Base-by-base conservation (phyloP, 495 filamentous ascomycete species). In the Lasiosphaeria miniovina region DNA sequence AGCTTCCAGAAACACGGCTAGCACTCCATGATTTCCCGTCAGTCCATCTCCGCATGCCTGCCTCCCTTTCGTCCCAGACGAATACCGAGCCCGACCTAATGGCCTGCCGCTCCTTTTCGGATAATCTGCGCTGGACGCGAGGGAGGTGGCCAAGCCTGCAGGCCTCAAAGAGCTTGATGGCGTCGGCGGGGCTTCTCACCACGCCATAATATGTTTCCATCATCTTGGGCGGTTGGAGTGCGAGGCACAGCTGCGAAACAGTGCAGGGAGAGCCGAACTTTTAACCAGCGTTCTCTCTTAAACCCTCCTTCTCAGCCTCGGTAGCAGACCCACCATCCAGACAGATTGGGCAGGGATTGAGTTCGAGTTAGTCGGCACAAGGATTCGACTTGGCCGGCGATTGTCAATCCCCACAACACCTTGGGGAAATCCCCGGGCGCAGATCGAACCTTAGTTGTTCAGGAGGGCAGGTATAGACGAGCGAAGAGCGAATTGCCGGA, bases 11-110 rank as follows among this genome's bases (percentile, higher is more conserved):
- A 3, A 98, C 94, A 56, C 94, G 85, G 71, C 93, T 97, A 32
- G 94, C 94, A 67, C 95, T 98, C 94, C 94, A 98, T 48, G 94
- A 98, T 72, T 98, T 98, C 24, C 94, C 94, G 66, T 98, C 94
- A 0, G 94, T 98, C 94, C 94, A 98, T 74, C 94, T 81, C 58
- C 94, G 84, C 94, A 98, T 98, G 56, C 94, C 94, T 8, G 94
- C 94, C 80, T 98, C 94, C 63, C 93, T 81, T 79, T 98, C 94
- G 74, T 98, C 95, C 94, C 94, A 98, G 36, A 98, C 94, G 68
- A 97, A 98, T 7, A 98, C 93, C 0, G 95, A 98, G 15, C 94
- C 94, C 3, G 93, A 96, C 61, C 88, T 86, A 68, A 98, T 98
- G 6, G 88, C 86, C 65, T 96, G 92, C 45, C 94, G 85, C 74